phyloP scores from a whole-genome alignment of 1,284 basidiomycete genomes.

The Cystobasidium pallidum region DNA sequence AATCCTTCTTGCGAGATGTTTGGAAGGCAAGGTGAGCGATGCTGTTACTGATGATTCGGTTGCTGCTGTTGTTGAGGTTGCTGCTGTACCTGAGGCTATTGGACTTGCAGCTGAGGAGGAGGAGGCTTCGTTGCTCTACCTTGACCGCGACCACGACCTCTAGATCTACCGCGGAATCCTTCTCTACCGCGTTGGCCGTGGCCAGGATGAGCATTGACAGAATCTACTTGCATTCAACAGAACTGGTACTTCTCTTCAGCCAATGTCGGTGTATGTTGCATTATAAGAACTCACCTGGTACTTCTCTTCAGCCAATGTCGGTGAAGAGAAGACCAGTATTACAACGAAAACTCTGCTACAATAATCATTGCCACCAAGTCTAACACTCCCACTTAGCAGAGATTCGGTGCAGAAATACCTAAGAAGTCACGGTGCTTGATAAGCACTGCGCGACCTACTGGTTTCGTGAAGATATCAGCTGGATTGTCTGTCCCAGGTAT shows the following conservation, averaged over 20 bases:
- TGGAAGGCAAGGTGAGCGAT: too few species aligned
- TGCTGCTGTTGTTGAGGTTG: background rate
- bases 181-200: constrained; percentile 1
- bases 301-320: too few species aligned
- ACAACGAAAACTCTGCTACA: too few species aligned
- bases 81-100: background rate
- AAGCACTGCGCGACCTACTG: constrained; percentile 5
- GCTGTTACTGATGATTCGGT: background rate
- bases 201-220: background rate
- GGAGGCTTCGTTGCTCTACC: background rate
- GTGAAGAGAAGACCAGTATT: background rate
- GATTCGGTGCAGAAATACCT: too few species aligned
- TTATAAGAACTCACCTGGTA: too few species aligned
- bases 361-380: too few species aligned
- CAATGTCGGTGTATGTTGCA: too few species aligned
- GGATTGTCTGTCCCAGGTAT: background rate
- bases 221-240: background rate
- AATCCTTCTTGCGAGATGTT: constrained; percentile 5
- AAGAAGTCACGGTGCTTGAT: too few species aligned
- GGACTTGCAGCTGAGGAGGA: background rate
- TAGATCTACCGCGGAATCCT: constrained; percentile 1
- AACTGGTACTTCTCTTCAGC: too few species aligned
- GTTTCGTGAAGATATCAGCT: constrained; percentile 21
- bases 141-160: constrained; percentile 16
- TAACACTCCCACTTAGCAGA: too few species aligned